Evolutionary conservation across 495 filamentous ascomycete species (phyloP).

Genomic region (Penicillium psychrofluorescens): DNA sequence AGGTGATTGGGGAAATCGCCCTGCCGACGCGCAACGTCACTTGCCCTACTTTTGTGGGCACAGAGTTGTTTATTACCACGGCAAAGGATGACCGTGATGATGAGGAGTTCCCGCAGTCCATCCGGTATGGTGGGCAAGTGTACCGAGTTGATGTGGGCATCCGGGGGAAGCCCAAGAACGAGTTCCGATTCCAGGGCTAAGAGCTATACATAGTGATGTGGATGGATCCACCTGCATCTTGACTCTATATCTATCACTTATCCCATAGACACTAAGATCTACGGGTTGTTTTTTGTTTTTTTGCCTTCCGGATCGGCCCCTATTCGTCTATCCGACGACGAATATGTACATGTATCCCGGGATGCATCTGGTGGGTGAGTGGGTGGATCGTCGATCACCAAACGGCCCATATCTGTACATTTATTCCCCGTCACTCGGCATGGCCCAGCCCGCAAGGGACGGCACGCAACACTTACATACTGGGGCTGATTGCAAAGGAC

Average conservation of each 20-base stretch:
- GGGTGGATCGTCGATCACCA: slow-evolving; percentile 13
- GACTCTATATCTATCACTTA: too few relatives aligned
- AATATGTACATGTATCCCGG: too few relatives aligned
- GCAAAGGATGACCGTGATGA: slow-evolving; percentile 54
- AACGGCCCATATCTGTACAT: slow-evolving; percentile 7
- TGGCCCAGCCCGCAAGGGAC: too few relatives aligned
- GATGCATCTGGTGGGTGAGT: too few relatives aligned
- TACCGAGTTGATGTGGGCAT: slow-evolving; percentile 65
- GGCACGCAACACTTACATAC: too few relatives aligned
- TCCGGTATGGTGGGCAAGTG: slow-evolving; percentile 54
- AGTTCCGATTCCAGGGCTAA: slow-evolving; percentile 35
- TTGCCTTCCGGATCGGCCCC: too few relatives aligned
- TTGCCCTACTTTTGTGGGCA: slow-evolving; percentile 66
- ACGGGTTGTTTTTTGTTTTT: too few relatives aligned
- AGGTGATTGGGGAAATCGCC: slow-evolving; percentile 57
- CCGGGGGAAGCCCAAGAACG: slow-evolving; percentile 47
- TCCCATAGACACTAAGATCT: too few relatives aligned
- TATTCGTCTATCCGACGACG: too few relatives aligned
- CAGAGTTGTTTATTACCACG: slow-evolving; percentile 68
- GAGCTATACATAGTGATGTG: background rate
- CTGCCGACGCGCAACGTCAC: slow-evolving; percentile 65
- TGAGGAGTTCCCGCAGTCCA: slow-evolving; percentile 46
- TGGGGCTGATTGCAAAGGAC: too few relatives aligned
- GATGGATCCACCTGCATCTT: too few relatives aligned
- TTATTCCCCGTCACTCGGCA: too few relatives aligned